Evolutionary conservation across 163 green algal genomes (phyloP).

Genomic region (Scenedesmus sp.): DNA sequence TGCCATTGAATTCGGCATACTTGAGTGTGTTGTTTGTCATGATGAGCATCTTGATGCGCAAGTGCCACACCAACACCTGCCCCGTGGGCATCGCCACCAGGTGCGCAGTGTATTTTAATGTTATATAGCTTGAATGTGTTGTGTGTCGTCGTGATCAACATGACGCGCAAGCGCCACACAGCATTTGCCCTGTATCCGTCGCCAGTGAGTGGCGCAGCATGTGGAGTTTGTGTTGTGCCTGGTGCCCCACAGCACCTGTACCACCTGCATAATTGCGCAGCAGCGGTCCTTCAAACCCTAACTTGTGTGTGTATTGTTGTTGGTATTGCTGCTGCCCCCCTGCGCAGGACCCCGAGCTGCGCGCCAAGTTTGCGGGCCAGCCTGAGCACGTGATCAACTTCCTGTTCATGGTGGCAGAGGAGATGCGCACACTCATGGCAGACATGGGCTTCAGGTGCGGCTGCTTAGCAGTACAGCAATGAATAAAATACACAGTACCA

Average conservation of each 20-base stretch:
- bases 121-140: neutral
- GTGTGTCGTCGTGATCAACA: neutral
- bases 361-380: constrained; percentile 94
- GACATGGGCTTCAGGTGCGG: constrained; percentile 39
- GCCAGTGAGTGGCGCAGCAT: too few species aligned
- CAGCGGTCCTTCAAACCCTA: too few species aligned
- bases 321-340: too few species aligned
- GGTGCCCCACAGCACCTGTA: too few species aligned
- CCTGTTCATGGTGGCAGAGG: constrained; percentile 97
- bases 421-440: constrained; percentile 92
- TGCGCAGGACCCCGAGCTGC: constrained; percentile 70
- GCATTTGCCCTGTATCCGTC: too few species aligned
- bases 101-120: constrained; percentile 35
- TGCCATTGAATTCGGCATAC: too few species aligned
- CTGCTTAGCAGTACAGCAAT: too few species aligned
- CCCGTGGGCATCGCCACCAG: constrained; percentile 92
- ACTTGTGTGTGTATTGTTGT: too few species aligned
- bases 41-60: constrained; percentile 88
- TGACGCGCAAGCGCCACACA: neutral
- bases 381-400: constrained; percentile 97
- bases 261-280: too few species aligned
- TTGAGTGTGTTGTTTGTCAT: constrained; percentile 3
- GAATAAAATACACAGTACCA: too few species aligned
- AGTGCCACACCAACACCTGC: constrained; percentile 99
- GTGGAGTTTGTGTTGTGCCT: too few species aligned